Evolutionary conservation across 495 filamentous ascomycete species (phyloP).

Genomic region (Corynascus novoguineensis): DNA sequence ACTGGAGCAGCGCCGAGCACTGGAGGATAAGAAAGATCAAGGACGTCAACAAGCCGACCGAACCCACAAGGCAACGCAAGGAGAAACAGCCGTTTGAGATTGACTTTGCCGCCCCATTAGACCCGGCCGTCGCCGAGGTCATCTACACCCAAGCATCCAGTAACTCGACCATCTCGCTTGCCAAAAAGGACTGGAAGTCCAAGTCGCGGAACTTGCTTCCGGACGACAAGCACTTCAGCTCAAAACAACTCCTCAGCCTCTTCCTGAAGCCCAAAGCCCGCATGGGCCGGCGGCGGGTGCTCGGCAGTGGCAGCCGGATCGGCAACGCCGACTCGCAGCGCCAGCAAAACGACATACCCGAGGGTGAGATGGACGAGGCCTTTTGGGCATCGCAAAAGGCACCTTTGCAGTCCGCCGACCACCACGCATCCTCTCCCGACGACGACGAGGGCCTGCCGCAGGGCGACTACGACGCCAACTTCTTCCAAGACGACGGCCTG

Average conservation of each 20-base stretch:
- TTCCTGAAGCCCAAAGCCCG: slow-evolving; percentile 93
- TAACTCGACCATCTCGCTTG: slow-evolving; percentile 74
- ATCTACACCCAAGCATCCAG: slow-evolving; percentile 78
- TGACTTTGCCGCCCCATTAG: slow-evolving; percentile 73
- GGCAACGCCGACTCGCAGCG: slow-evolving; percentile 32
- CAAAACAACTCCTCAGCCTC: slow-evolving; percentile 74
- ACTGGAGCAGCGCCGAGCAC: slow-evolving; percentile 98
- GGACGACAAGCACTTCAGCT: slow-evolving; percentile 98
- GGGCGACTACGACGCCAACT: slow-evolving; percentile 90
- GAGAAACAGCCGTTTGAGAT: slow-evolving; percentile 97
- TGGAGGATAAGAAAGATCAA: slow-evolving; percentile 96
- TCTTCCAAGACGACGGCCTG: slow-evolving; percentile 94
- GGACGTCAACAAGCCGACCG: slow-evolving; percentile 60
- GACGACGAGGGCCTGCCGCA: slow-evolving; percentile 45
- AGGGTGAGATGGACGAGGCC: slow-evolving; percentile 83
- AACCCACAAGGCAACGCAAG: slow-evolving; percentile 60
- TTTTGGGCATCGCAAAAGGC: slow-evolving; percentile 87
- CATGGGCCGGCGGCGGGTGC: slow-evolving; percentile 49
- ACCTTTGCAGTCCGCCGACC: slow-evolving; percentile 28
- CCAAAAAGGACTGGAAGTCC: slow-evolving; percentile 92
- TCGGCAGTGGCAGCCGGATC: slow-evolving; percentile 24
- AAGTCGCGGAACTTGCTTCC: slow-evolving; percentile 89
- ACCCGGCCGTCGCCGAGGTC: slow-evolving; percentile 63
- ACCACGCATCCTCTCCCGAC: slow-evolving; percentile 23
- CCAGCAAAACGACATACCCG: slow-evolving; percentile 48